Evolutionary conservation across 176 grass and related monocot species (phyloP).

Genomic region (Ensete glaucum): DNA sequence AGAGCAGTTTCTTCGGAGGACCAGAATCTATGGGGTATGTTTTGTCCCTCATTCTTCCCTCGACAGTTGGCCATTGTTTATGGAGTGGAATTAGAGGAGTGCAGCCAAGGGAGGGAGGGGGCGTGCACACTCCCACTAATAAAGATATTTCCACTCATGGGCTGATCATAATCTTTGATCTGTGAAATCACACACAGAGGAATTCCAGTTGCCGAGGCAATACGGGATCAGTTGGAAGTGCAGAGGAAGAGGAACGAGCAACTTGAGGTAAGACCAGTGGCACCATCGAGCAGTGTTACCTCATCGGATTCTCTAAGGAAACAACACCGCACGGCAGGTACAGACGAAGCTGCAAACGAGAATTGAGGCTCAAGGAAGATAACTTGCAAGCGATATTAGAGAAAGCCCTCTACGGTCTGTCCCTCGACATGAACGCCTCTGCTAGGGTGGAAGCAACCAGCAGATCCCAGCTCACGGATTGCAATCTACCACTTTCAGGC

Average conservation of each 20-base stretch:
- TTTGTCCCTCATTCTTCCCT: background rate
- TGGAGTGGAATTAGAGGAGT: too few relatives aligned
- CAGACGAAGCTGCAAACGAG: constrained; percentile 92
- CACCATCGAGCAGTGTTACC: background rate
- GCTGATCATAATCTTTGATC: constrained; percentile 13
- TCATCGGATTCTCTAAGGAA: background rate
- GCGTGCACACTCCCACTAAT: too few relatives aligned
- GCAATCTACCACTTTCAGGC: constrained; percentile 55
- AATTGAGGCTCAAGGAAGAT: constrained; percentile 97
- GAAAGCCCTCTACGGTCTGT: constrained; percentile 58
- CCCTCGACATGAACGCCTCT: constrained; percentile 32
- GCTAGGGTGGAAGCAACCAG: constrained; percentile 41
- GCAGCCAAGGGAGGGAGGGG: too few relatives aligned
- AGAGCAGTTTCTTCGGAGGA: background rate
- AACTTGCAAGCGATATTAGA: constrained; percentile 73
- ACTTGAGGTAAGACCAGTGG: constrained; percentile 40
- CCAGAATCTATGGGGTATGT: background rate
- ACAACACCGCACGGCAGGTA: constrained; percentile 35
- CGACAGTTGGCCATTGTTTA: background rate
- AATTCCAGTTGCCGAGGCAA: constrained; percentile 56
- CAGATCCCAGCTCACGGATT: constrained; percentile 40
- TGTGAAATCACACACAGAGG: constrained; percentile 36
- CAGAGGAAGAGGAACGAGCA: constrained; percentile 77
- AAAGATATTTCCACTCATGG: background rate
- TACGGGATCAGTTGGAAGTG: constrained; percentile 76